Evolutionary conservation across 108 stramenopile genomes (phyloP), one percentile per base, ranked within the genome.

Genomic region (Cyclotella choctawhatcheeana): DNA sequence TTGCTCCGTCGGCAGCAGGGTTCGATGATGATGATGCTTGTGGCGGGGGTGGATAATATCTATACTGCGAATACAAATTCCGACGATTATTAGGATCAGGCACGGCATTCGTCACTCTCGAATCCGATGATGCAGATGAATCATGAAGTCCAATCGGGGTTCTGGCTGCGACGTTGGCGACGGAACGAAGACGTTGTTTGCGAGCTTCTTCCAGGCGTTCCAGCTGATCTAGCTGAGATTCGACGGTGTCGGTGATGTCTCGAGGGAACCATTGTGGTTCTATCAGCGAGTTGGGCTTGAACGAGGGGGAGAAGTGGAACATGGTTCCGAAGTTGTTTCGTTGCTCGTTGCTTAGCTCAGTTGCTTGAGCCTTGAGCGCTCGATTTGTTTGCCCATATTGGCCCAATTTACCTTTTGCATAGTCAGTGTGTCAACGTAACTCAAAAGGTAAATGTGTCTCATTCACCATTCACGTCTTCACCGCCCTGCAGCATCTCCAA

Each of bases 201-300:
- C 75, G 60, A 44, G 67, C 66, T 61, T 76, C 74, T 60, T 76
- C 74, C 18, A 66, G 59, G 24, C 74, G 65, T 25, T 76, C 74
- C 26, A 76, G 44, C 1, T 35, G 45, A 52, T 76, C 74, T 18
- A 76, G 59, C 16, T 66, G 58, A 3, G 74, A 76, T 76, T 74
- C 73, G 56, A 48, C 27, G 33, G 74, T 47, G 59, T 76, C 74
- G 3, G 74, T 68, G 48, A 67, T 68, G 17, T 66, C 66, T 14
- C 74, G 58, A 14, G 74, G 74, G 60, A 75, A 75, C 59, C 58
- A 75, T 67, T 75, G 74, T 0, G 66, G 74, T 52, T 67, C 65
- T 16, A 44, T 17, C 17, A 50, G 58, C 7, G 74, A 58, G 59
- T 59, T 56, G 3, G 58, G 73, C 60, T 66, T 64, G 32, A 74